Conservation (phyloP, 768 basidiomycete genomes). For the Rhodosporidiobolus sp. region DNA sequence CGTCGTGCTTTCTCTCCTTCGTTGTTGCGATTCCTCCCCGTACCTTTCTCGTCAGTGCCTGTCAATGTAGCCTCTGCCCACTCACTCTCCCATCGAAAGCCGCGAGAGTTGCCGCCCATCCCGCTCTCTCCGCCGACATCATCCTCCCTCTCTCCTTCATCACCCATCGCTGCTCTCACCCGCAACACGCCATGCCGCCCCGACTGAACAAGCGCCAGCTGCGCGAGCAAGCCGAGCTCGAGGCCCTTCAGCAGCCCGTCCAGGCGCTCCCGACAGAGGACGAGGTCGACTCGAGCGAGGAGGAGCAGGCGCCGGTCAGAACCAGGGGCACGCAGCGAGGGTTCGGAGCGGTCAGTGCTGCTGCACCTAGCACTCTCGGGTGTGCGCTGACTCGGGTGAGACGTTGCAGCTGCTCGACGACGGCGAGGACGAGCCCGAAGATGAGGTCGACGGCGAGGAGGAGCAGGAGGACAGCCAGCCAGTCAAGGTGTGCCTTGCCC, state of each 20-base stretch:
- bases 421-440: constrained; percentile 52
- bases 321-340: constrained; percentile 15
- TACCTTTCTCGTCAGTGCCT: too few relatives aligned
- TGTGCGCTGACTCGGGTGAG: not conserved
- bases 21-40: too few relatives aligned
- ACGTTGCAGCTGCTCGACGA: constrained; percentile 48
- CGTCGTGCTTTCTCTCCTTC: too few relatives aligned
- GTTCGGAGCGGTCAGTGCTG: constrained; percentile 42
- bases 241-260: constrained; percentile 38
- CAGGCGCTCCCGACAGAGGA: constrained; percentile 1
- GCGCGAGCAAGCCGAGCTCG: constrained; percentile 49
- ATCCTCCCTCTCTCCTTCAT: not conserved
- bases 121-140: too few relatives aligned
- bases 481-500: constrained; percentile 3
- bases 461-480: not conserved
- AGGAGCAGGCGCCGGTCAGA: constrained; percentile 16
- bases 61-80: too few relatives aligned
- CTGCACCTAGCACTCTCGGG: not conserved
- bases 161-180: not conserved
- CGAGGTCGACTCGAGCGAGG: constrained; percentile 31
- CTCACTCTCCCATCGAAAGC: too few relatives aligned
- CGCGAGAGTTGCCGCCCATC: too few relatives aligned
- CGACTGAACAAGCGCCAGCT: constrained; percentile 50
- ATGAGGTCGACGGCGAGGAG: constrained; percentile 40
- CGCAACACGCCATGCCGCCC: constrained; percentile 25